Base-by-base conservation (phyloP, 78 protist genomes). In the Polysphondylium violaceum region DNA sequence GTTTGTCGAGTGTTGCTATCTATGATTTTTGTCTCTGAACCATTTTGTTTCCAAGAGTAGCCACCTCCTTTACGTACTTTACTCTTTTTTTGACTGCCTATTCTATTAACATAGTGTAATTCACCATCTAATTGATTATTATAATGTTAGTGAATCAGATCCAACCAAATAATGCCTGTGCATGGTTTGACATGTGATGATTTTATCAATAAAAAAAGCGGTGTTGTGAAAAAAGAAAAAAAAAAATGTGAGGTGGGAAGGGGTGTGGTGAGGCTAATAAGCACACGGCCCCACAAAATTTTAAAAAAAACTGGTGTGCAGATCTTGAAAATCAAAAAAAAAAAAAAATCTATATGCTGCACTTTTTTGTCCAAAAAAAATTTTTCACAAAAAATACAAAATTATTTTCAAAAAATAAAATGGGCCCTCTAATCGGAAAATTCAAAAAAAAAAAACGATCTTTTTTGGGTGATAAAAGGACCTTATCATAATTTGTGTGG, bases 21-120 rank as follows among this genome's bases (percentile, higher is more conserved):
- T 19, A 43, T 50, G 3, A 83, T 83, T 51, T 83, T 83, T 4
- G 75, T 69, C 33, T 83, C 91, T 5, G 78, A 68, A 2, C 91
- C 91, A 83, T 83, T 83, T 58, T 83, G 91, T 56, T 83, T 83
- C 91, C 91, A 83, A 5, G 79, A 69, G 6, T 69, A 6, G 1
- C 55, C 50, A 19, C 58, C 50, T 12, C 51, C 53, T 44, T 83
- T 83, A 59, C 91, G 67, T 3, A 65, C 29, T 23, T 83, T 83
- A 69, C 76, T 63, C 29, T 83, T 83, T n/a, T 83, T 83, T 35
- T 38, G 41, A 19, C 40, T 74, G 9, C 60, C 78, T 25, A 53
- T 61, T 55, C 91, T 58, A 29, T 74, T 74, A 31, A 83, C 91
- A 43, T 69, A 83, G 44, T 83, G 91, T 56, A 83, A 83, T 59